These are phyloP conservation scores for Chytriomyces confervae DNA, from an alignment of 192 early-diverging fungal species.

Conservation along the genomic window DNA sequence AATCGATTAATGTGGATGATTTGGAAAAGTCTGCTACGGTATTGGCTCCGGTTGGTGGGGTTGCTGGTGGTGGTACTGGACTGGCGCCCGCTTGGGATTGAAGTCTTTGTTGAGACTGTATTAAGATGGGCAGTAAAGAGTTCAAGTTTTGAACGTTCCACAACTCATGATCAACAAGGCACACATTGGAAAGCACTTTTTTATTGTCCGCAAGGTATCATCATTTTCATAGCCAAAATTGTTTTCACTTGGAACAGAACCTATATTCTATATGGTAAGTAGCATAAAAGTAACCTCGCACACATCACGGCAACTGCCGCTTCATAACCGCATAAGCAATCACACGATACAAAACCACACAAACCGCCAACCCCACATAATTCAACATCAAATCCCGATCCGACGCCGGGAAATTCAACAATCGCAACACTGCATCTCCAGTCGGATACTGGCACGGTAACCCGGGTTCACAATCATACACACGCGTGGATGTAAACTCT, in stretches of 20 bases:
- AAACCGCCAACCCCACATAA: conserved; percentile 1
- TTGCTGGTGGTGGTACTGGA: conserved; percentile 8
- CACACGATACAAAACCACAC: conserved; percentile 14
- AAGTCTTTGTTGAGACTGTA: neutral
- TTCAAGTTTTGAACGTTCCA: too few relatives aligned
- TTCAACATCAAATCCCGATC: conserved; percentile 25
- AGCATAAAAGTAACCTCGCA: neutral
- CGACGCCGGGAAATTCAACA: conserved; percentile 38
- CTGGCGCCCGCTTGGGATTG: conserved; percentile 34
- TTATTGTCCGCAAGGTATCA: too few relatives aligned
- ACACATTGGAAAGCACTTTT: too few relatives aligned
- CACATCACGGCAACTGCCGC: conserved; percentile 16
- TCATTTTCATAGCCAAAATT: too few relatives aligned
- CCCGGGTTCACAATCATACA: conserved; percentile 25
- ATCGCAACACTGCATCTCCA: conserved; percentile 40
- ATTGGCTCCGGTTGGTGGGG: neutral
- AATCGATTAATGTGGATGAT: conserved; percentile 8
- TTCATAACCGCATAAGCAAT: conserved; percentile 28
- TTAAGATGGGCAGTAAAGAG: neutral
- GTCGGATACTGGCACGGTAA: conserved; percentile 40
- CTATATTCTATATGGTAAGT: neutral
- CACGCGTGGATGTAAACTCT: conserved; percentile 26
- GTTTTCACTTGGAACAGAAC: neutral
- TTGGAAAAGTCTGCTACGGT: neutral
- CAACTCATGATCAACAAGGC: too few relatives aligned